Evolutionary conservation across 2,329 filamentous ascomycete genomes (phyloP), one percentile per base, ranked within the genome.

Genomic region (Ophiostoma montium): DNA sequence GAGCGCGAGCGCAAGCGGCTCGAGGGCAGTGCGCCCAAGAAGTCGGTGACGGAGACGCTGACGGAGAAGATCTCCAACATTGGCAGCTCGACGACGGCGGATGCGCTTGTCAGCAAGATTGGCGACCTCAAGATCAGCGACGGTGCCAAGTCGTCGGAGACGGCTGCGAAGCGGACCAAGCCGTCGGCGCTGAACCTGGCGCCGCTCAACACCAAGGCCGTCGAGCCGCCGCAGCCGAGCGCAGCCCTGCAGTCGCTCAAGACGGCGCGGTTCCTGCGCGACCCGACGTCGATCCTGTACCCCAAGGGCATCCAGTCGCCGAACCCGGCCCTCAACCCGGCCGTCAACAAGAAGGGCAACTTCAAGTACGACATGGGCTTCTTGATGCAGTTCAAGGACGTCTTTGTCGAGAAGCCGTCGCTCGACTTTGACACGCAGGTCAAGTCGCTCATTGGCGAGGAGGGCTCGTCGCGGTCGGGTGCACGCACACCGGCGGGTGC

Each of bases 331-430:
- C 70, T 95, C 56, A 98, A 96, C 65, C 71, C 76, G 36, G 84
- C 84, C 15, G 84, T 86, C 27, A 74, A 78, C 32, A 86, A 84
- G 65, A 90, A 89, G 69, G 80, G 79, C 53, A 82, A 80, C 38
- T 94, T 94, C 71, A 89, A 94, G 65, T 98, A 98, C 66, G 88
- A 96, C 67, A 86, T 89, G 60, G 82, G 84, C 59, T 98, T 98
- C 72, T 71, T 98, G 67, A 74, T 98, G 30, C 92, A 98, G 63
- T 98, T 98, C 74, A 86, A 95, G 69, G 78, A 78, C 58, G 87
- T 95, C 18, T 98, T 95, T 69, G 94, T 87, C 54, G 92, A 98
- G 71, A 94, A 95, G 69, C 92, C 92, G 13, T 94, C 88, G 1
- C 67, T 89, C 39, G 90, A 96, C 61, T 98, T 95, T 78, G 85